phyloP scores from a whole-genome alignment of 495 filamentous ascomycete genomes.

The Talaromyces trachyspermus region DNA sequence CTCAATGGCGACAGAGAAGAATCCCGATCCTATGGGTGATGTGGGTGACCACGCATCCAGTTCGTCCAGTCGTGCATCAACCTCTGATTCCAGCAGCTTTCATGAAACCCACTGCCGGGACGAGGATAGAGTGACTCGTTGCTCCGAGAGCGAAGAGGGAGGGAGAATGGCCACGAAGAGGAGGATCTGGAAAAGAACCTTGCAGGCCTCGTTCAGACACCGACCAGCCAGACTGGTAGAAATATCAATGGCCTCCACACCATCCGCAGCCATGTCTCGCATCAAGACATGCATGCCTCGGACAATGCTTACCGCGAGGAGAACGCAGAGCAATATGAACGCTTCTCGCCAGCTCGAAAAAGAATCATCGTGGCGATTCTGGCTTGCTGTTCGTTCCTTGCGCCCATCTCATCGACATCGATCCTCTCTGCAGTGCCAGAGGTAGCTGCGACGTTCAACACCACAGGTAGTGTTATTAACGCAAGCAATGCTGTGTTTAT shows the following conservation, averaged over 20 bases:
- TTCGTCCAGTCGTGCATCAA: background rate
- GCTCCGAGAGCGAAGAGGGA: background rate
- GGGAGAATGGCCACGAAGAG: background rate
- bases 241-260: slow-evolving; percentile 9
- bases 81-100: background rate
- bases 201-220: background rate
- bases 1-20: too few species aligned
- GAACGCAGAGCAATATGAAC: slow-evolving; percentile 42
- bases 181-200: slow-evolving; percentile 4
- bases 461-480: slow-evolving; percentile 59
- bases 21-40: background rate
- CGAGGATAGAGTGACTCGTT: background rate
- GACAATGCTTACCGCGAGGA: slow-evolving; percentile 21
- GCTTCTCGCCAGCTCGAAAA: slow-evolving; percentile 50
- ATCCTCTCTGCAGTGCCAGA: slow-evolving; percentile 65
- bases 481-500: slow-evolving; percentile 63
- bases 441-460: slow-evolving; percentile 53
- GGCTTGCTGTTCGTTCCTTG: slow-evolving; percentile 60
- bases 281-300: slow-evolving; percentile 26
- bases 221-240: background rate
- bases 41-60: background rate
- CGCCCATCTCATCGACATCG: slow-evolving; percentile 60
- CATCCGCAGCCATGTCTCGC: slow-evolving; percentile 22
- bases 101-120: background rate
- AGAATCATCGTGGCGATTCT: slow-evolving; percentile 53